Evolutionary conservation across 1,284 basidiomycete genomes (phyloP).

Genomic region (Inonotus hispidus): DNA sequence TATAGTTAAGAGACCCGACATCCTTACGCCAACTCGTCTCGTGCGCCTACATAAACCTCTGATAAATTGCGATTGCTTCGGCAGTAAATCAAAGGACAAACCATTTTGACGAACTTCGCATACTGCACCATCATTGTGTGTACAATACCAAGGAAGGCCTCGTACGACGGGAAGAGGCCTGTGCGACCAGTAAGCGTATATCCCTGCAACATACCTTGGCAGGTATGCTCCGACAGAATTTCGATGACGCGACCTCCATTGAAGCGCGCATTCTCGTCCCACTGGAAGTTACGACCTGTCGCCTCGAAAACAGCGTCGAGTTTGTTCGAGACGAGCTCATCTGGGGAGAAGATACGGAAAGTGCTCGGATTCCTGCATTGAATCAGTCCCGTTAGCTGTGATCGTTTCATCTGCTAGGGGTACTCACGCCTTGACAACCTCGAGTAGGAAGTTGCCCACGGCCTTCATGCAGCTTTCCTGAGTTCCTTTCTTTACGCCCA

Average conservation of each 20-base stretch:
- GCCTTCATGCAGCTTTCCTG: conserved; percentile 78
- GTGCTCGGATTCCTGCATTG: conserved; percentile 61
- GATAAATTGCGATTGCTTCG: not conserved
- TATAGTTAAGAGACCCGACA: conserved; percentile 74
- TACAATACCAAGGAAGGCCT: conserved; percentile 78
- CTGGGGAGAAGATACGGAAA: conserved; percentile 90
- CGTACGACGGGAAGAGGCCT: conserved; percentile 84
- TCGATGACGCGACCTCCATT: conserved; percentile 79
- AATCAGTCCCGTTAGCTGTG: too few relatives aligned
- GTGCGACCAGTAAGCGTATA: conserved; percentile 81
- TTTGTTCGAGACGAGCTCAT: conserved; percentile 88
- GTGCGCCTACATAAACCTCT: conserved; percentile 32
- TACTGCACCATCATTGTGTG: conserved; percentile 84
- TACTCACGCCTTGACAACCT: conserved; percentile 51
- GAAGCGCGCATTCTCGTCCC: conserved; percentile 60
- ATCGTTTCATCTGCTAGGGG: not conserved
- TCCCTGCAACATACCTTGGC: conserved; percentile 84
- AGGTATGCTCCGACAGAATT: conserved; percentile 84
- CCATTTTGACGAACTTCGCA: conserved; percentile 81
- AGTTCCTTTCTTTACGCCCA: conserved; percentile 46
- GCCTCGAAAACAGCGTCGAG: conserved; percentile 70
- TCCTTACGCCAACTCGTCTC: conserved; percentile 75
- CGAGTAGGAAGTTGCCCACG: conserved; percentile 53
- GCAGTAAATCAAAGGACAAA: conserved; percentile 22
- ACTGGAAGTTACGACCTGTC: conserved; percentile 74